Conservation (phyloP, 495 filamentous ascomycete species). For the Penicillium angulare region DNA sequence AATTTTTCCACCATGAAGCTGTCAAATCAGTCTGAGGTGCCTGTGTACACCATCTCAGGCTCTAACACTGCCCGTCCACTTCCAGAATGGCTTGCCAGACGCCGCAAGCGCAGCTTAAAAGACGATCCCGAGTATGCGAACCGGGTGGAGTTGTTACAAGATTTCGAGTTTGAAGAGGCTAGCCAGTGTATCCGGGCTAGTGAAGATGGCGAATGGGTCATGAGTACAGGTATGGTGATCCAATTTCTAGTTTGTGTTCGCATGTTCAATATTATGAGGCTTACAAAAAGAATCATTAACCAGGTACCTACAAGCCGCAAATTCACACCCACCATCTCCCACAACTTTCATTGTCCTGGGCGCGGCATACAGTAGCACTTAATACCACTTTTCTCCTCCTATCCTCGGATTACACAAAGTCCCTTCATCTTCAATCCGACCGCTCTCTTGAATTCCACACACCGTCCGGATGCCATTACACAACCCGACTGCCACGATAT, state of each 20-base stretch:
- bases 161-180: conserved; percentile 99
- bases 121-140: conserved; percentile 90
- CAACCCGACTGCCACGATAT: conserved; percentile 83
- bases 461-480: conserved; percentile 81
- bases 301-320: conserved; percentile 90
- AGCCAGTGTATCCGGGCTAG: conserved; percentile 86
- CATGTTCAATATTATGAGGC: no score
- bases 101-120: conserved; percentile 89
- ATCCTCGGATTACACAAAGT: conserved; percentile 94
- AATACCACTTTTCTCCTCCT: conserved; percentile 91
- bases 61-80: conserved; percentile 85
- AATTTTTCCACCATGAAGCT: conserved; percentile 66
- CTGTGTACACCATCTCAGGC: conserved; percentile 95
- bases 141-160: conserved; percentile 91
- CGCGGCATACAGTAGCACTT: conserved; percentile 88
- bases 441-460: conserved; percentile 94
- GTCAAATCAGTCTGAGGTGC: conserved; percentile 80
- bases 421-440: conserved; percentile 88
- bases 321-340: conserved; percentile 94
- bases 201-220: conserved; percentile 97
- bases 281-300: conserved; percentile 10
- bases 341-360: conserved; percentile 87
- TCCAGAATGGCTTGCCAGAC: conserved; percentile 91
- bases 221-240: conserved; percentile 91
- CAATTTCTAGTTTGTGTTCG: no score